Evolutionary conservation across 352 stramenopile species (phyloP).

Genomic region (Phytopythium litorale): DNA sequence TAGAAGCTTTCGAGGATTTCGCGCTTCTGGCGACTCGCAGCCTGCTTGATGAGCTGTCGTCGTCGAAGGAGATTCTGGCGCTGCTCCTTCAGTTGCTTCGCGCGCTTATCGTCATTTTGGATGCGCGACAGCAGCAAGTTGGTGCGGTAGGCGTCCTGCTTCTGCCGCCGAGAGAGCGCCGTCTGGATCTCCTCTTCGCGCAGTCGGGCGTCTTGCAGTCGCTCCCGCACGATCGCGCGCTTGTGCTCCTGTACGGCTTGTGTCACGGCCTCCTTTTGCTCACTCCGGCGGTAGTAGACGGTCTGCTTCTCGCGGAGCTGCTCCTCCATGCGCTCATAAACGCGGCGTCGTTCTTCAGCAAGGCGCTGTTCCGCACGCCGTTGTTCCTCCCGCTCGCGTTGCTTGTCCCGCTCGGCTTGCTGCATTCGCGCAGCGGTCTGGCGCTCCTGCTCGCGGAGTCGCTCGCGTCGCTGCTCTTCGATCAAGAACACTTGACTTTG

Average conservation of each 20-base stretch:
- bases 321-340: slow-evolving; percentile 64
- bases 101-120: slow-evolving; percentile 55
- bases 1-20: slow-evolving; percentile 79
- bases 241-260: slow-evolving; percentile 56
- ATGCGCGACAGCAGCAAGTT: slow-evolving; percentile 61
- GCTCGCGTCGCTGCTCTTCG: slow-evolving; percentile 47
- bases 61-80: slow-evolving; percentile 48
- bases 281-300: slow-evolving; percentile 31
- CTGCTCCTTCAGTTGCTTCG: slow-evolving; percentile 50
- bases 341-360: slow-evolving; percentile 42
- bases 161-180: slow-evolving; percentile 49
- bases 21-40: slow-evolving; percentile 52
- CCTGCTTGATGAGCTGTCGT: slow-evolving; percentile 65
- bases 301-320: slow-evolving; percentile 43
- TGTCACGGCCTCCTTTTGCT: slow-evolving; percentile 51
- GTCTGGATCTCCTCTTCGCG: slow-evolving; percentile 77
- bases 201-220: slow-evolving; percentile 68
- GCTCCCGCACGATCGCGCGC: slow-evolving; percentile 32
- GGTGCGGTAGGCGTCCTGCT: slow-evolving; percentile 56
- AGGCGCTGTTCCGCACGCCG: slow-evolving; percentile 44
- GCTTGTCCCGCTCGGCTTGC: slow-evolving; percentile 45
- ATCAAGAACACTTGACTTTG: slow-evolving; percentile 54
- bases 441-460: slow-evolving; percentile 44
- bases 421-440: slow-evolving; percentile 37
- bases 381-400: slow-evolving; percentile 41